These are phyloP conservation scores for Phytophthora sp. DNA, from an alignment of 352 stramenopile genomes.

Conservation along the genomic window DNA sequence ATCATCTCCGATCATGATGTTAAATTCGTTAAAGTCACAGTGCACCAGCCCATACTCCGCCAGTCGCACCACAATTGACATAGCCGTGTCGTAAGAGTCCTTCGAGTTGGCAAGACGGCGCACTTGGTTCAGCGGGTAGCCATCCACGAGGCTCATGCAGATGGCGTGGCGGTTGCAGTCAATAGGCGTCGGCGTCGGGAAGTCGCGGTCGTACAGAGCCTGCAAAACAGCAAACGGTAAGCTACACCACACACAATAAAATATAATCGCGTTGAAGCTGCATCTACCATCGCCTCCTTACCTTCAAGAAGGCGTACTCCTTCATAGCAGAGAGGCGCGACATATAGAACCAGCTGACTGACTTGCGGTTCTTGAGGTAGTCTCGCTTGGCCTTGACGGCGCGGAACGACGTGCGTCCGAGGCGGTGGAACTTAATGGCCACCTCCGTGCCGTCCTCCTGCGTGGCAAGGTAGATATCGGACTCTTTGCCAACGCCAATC, in stretches of 20 bases:
- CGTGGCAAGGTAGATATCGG: conserved; percentile 97
- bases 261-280: not conserved
- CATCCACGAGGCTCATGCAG: conserved; percentile 96
- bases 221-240: conserved; percentile 28
- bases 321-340: conserved; percentile 98
- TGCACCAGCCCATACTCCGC: conserved; percentile 98
- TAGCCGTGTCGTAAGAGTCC: conserved; percentile 95
- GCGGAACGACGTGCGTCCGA: conserved; percentile 98
- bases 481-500: conserved; percentile 99
- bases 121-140: conserved; percentile 96
- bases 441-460: conserved; percentile 95
- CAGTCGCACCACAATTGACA: conserved; percentile 96
- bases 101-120: conserved; percentile 92
- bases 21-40: conserved; percentile 99
- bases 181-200: conserved; percentile 97
- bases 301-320: conserved; percentile 99
- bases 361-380: conserved; percentile 97
- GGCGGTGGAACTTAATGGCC: conserved; percentile 99
- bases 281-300: conserved; percentile 15
- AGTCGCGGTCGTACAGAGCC: conserved; percentile 95
- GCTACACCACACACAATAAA: not conserved
- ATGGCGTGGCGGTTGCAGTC: conserved; percentile 98
- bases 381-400: conserved; percentile 98
- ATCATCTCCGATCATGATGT: conserved; percentile 97
- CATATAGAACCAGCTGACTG: conserved; percentile 99